Conservation (phyloP, 495 filamentous ascomycete species). For the Aspergillus diversus region DNA sequence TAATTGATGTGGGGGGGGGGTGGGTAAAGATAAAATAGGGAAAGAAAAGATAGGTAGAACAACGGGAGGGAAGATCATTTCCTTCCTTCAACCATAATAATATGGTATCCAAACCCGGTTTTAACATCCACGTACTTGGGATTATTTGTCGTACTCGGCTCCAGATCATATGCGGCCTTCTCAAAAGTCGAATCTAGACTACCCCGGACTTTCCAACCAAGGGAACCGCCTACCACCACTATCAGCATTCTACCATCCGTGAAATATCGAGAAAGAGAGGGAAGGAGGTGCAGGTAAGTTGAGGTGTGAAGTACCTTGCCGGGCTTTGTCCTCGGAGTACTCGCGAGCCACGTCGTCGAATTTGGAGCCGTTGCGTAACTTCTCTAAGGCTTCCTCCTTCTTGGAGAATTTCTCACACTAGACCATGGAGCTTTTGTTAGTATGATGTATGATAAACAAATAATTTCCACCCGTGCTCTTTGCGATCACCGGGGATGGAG, state of each 20-base stretch:
- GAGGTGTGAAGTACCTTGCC: constrained; percentile 60
- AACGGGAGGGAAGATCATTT: constrained; percentile 44
- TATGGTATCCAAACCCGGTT: constrained; percentile 87
- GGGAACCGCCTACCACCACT: constrained; percentile 62
- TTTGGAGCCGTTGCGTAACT: constrained; percentile 74
- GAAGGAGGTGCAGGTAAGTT: constrained; percentile 1
- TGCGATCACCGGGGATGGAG: not conserved
- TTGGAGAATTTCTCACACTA: constrained; percentile 87
- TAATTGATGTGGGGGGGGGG: not conserved
- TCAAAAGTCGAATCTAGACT: constrained; percentile 76
- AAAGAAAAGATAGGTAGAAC: constrained; percentile 5
- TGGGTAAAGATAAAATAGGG: not conserved
- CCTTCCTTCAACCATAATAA: constrained; percentile 84
- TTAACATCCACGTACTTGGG: constrained; percentile 82
- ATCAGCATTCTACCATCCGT: constrained; percentile 6
- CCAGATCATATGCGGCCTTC: constrained; percentile 77
- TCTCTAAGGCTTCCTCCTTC: constrained; percentile 84
- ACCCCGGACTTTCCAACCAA: constrained; percentile 84
- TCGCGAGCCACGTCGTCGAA: constrained; percentile 89
- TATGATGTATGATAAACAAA: too few species aligned
- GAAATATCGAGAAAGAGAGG: not conserved
- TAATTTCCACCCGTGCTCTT: too few species aligned
- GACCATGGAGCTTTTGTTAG: too few species aligned
- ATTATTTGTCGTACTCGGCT: constrained; percentile 72
- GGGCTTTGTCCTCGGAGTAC: constrained; percentile 88